phyloP scores from a whole-genome alignment of 768 basidiomycete genomes.

The Roridomyces roridus region DNA sequence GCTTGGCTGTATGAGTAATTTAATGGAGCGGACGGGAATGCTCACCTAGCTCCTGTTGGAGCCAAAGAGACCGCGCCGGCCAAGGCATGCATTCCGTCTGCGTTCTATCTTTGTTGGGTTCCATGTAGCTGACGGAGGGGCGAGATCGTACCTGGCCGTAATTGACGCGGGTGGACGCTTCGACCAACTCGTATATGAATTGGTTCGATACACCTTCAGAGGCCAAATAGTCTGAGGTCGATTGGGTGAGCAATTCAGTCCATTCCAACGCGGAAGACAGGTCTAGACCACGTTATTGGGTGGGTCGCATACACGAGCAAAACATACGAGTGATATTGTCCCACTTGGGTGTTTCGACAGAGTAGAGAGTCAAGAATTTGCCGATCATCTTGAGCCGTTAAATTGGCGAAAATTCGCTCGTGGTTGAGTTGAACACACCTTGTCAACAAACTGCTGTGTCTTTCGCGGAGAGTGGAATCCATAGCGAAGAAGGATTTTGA shows the following conservation, averaged over 20 bases:
- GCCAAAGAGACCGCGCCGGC: constrained; percentile 78
- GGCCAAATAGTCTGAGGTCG: constrained; percentile 62
- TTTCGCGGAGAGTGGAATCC: constrained; percentile 66
- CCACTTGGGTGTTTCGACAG: constrained; percentile 61
- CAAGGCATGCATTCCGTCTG: constrained; percentile 76
- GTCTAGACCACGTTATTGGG: constrained; percentile 25
- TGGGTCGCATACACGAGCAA: too few species aligned
- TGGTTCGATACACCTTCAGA: constrained; percentile 57
- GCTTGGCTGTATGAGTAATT: constrained; percentile 10
- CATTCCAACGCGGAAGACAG: constrained; percentile 62
- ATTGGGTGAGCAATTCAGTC: constrained; percentile 53
- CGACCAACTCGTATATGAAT: constrained; percentile 78
- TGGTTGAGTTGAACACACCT: too few species aligned
- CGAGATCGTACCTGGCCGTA: constrained; percentile 68
- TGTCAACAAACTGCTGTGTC: constrained; percentile 60
- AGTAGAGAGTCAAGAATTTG: constrained; percentile 62
- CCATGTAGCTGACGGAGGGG: background rate
- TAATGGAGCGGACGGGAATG: background rate
- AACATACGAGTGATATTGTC: constrained; percentile 49
- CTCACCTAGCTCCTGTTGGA: constrained; percentile 58
- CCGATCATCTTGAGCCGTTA: constrained; percentile 61
- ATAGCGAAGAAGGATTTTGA: constrained; percentile 81
- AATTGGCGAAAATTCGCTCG: too few species aligned
- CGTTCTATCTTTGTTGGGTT: constrained; percentile 64
- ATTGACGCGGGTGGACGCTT: constrained; percentile 83